Evolutionary conservation across 768 basidiomycete genomes (phyloP).

Genomic region (Amanita pallidorosea): DNA sequence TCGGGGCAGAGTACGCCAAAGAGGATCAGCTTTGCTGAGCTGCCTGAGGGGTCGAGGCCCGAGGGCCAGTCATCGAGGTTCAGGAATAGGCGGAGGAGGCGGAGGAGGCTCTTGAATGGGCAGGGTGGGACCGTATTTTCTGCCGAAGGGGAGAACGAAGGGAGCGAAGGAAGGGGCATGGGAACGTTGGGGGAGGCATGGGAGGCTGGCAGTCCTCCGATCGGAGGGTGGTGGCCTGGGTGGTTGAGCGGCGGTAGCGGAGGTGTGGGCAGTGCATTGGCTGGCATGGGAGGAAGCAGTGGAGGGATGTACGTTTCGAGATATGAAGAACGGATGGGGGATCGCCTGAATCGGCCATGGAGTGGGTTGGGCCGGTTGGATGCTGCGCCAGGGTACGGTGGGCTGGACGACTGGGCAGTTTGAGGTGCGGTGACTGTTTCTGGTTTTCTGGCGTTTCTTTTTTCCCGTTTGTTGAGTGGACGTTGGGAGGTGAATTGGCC

Average conservation of each 20-base stretch:
- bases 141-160: constrained; percentile 3
- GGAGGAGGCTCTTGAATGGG: constrained; percentile 12
- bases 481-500: neutral
- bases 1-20: constrained; percentile 52
- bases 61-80: constrained; percentile 21
- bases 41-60: constrained; percentile 45
- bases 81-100: constrained; percentile 23
- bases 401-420: constrained; percentile 48
- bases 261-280: constrained; percentile 9
- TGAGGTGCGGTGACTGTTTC: constrained; percentile 13
- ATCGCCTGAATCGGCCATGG: constrained; percentile 40
- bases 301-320: constrained; percentile 11
- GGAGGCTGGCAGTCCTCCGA: neutral
- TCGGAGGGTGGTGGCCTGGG: constrained; percentile 6
- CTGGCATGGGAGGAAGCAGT: constrained; percentile 13
- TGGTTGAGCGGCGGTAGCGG: constrained; percentile 7
- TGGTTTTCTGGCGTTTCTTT: neutral
- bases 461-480: neutral
- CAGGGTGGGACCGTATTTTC: constrained; percentile 8
- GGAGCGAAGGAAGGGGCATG: constrained; percentile 5
- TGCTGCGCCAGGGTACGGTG: constrained; percentile 16
- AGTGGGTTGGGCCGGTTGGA: constrained; percentile 24
- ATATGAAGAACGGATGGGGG: constrained; percentile 41
- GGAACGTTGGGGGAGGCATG: constrained; percentile 5
- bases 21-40: constrained; percentile 68